Evolutionary conservation across 2,329 filamentous ascomycete genomes (phyloP), one percentile per base, ranked within the genome.

Genomic region (Capronia epimyces): DNA sequence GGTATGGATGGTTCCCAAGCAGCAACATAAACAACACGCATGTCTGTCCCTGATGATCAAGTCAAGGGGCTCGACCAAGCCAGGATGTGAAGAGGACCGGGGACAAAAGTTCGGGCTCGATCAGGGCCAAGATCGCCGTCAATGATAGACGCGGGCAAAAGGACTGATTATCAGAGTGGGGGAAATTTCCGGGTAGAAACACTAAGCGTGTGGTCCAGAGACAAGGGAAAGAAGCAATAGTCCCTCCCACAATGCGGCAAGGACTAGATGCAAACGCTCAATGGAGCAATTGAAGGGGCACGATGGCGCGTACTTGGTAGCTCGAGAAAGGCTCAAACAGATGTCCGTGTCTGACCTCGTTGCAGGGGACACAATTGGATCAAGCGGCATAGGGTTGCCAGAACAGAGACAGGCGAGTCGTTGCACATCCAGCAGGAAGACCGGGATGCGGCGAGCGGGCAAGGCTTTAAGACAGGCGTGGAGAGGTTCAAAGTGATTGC

Each of bases 51-150:
- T 32, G 7, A 36, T 46, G 22, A 39, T 34, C 16, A 20, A 22
- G 21, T 22, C 10, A 40, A 52, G 43, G 16, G 41, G 12, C 15
- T 49, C 25, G 34, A 43, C 34, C 21, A 32, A 40, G 51, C 42
- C 47, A 50, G 49, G 51, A 53, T 49, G 47, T 46, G 50, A 32
- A 45, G 37, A 43, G 13, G 40, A 46, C 41, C 46, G 37, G 49
- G 41, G 43, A 49, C 45, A 34, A 43, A 49, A 40, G 43, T 42
- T 50, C 52, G 52, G 48, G 41, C 43, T 46, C 39, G 42, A n/a
- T 43, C 44, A 27, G 22, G 41, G 44, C 44, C 46, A 45, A 49
- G 46, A 50, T 43, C 27, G 31, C 20, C 40, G 40, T 22, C 29
- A 45, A 45, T 47, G 43, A 24, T 18, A 3, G 42, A 36, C 13